Evolutionary conservation across 306 rosid genomes (phyloP), one percentile per base, ranked within the genome.

Genomic region (Fragaria ananassa): DNA sequence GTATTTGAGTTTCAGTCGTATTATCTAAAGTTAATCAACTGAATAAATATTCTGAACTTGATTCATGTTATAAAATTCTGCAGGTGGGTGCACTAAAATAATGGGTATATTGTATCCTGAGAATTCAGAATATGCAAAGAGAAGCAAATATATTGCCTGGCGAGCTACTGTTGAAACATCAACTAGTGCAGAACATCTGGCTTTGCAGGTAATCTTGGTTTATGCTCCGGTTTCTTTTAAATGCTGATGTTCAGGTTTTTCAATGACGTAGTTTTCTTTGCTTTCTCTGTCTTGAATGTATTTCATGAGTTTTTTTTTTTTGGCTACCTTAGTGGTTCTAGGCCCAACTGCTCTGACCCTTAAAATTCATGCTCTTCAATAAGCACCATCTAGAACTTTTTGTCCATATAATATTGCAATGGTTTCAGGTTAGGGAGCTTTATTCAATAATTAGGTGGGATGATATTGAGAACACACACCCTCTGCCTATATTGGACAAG

Each of bases 111-210:
- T 90, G 35, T 95, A 95, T 87, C 97, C 89, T 46, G 99, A 95
- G 81, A 93, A 88, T 90, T 92, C 99, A 83, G 99, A 95, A 79
- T 89, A 81, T 82, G 88, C 93, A 4, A 93, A 83, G 89, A 91
- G 99, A 86, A 89, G 96, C 83, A 89, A 87, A 85, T 79, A 50
- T 76, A 67, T 89, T 84, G 86, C 92, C 51, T 95, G 99, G 99
- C 92, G 85, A 78, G 97, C 97, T 85, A 89, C 96, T 80, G 96
- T 95, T 69, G 97, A 90, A 91, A 75, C 86, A 78, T 88, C 99
- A 76, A 84, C 85, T 19, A 92, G 92, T 83, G 87, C 81, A 57
- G 97, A 92, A 78, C 97, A 95, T 86, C 92, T 95, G 80, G 97
- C 96, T 87, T 74, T 92, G 74, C 97, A 89, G 97, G 98, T 95